Base-by-base conservation (phyloP, 371 early-diverging fungal species). In the Mucor lusitanicus region DNA sequence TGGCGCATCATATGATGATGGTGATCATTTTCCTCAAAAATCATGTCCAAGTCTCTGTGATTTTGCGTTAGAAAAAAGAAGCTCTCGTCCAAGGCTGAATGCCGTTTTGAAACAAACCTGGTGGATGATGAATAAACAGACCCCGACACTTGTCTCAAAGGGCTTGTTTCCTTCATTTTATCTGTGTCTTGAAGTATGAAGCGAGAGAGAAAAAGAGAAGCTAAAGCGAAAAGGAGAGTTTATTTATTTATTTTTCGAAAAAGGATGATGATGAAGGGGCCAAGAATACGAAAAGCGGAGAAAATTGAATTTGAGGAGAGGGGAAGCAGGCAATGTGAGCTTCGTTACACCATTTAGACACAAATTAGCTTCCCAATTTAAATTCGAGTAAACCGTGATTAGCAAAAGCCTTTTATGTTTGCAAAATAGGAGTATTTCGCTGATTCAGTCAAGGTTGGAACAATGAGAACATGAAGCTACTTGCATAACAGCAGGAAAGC, bases 1-100 rank as follows among this genome's bases (percentile, higher is more conserved):
- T 53, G 53, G 27, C 13, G 53, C 21, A 53, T 53, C 53, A 53
- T 53, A 53, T 53, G 53, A 53, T 53, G 53, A 53, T 53, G 53
- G 27, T 40, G 69, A 32, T 80, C 77, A 54, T 59, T 73, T 59
- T 81, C 81, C 64, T 81, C 81, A 55, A 81, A 67, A n/a, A 81
- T 70, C 44, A 81, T 71, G 39, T 72, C 77, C 21, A 81, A 61
- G 59, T 78, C 78, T 65, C 81, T 81, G 54, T 33, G 9, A n/a
- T 39, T 33, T 48, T 9, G 39, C 30, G 40, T 30, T 37, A 28
- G n/a, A n/a, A n/a, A n/a, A 17, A 12, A 57, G 27, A 28, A n/a
- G 44, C 39, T 35, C 28, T 21, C 30, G 1, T 28, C 13, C 30
- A 23, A 44, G 53, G 25, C 37, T 35, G 19, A 3, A 33, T 21